Conservation (phyloP, 768 basidiomycete species). For the Suillus subluteus region DNA sequence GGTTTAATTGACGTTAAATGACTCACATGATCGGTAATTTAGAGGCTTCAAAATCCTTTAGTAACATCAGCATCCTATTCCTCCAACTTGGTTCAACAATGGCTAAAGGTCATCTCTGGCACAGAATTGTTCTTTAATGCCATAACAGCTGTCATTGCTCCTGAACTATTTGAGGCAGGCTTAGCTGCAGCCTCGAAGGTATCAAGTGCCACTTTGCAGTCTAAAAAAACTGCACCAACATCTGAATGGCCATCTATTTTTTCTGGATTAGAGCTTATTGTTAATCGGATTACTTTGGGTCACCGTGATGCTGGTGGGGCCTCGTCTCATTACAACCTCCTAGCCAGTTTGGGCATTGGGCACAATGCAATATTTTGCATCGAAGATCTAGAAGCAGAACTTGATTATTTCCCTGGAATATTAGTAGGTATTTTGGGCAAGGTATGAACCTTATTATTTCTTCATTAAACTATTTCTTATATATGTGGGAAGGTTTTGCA, state of each 20-base stretch:
- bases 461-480: background rate
- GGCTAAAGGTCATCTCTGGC: background rate
- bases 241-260: slow-evolving; percentile 12
- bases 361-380: background rate
- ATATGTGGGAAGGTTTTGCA: background rate
- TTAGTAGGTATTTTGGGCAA: background rate
- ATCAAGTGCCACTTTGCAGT: background rate
- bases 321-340: slow-evolving; percentile 5
- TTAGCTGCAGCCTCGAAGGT: background rate
- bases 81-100: background rate
- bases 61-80: background rate
- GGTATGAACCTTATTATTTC: background rate
- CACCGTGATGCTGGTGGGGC: slow-evolving; percentile 6
- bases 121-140: slow-evolving; percentile 1
- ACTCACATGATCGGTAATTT: background rate
- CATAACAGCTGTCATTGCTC: background rate
- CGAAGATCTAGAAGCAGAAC: background rate
- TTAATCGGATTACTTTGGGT: background rate
- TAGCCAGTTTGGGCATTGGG: slow-evolving; percentile 10
- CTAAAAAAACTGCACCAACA: background rate
- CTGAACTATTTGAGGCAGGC: slow-evolving; percentile 1
- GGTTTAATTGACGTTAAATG: background rate
- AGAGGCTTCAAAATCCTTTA: slow-evolving; percentile 3
- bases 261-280: slow-evolving; percentile 1
- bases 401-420: background rate